Percentiles rank a stretch among this genome's conserved stretches.
phyloP scores from a whole-genome alignment of 352 stramenopile species.

The Pythium sukuiense region DNA sequence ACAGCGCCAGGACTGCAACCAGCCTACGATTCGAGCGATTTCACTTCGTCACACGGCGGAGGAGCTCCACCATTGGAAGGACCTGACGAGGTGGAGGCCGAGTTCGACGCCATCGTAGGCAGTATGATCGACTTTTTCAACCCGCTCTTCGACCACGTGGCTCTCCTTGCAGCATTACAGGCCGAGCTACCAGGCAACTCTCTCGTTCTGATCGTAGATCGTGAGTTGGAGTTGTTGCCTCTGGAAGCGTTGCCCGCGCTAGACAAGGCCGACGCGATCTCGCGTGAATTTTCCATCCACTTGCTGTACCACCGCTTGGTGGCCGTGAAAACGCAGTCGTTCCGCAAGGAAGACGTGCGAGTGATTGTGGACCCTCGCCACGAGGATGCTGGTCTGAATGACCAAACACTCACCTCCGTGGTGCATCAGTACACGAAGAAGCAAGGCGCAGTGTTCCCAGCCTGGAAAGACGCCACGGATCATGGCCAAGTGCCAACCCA shows the following conservation, averaged over 20 bases:
- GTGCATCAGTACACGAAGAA: slow-evolving; percentile 44
- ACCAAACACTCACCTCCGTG: slow-evolving; percentile 44
- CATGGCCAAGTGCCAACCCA: slow-evolving; percentile 58
- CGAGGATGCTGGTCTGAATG: slow-evolving; percentile 46
- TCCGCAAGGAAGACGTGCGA: slow-evolving; percentile 61
- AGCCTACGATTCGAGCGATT: neutral
- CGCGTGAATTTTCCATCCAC: slow-evolving; percentile 74
- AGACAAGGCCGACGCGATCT: slow-evolving; percentile 47
- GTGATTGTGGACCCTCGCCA: slow-evolving; percentile 61
- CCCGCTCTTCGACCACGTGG: slow-evolving; percentile 54
- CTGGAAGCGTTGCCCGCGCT: slow-evolving; percentile 52
- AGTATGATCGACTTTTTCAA: slow-evolving; percentile 46
- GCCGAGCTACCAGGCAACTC: slow-evolving; percentile 46
- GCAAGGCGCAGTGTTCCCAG: slow-evolving; percentile 26
- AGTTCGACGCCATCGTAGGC: slow-evolving; percentile 51
- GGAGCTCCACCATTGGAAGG: neutral
- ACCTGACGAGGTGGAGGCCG: slow-evolving; percentile 46
- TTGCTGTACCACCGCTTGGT: slow-evolving; percentile 55
- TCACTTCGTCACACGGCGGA: neutral
- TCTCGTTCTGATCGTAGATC: slow-evolving; percentile 57
- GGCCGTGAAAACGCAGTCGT: slow-evolving; percentile 48
- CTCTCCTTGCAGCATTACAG: slow-evolving; percentile 38
- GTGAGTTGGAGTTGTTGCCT: slow-evolving; percentile 46
- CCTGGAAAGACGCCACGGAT: slow-evolving; percentile 66
- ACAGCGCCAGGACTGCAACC: neutral